Conservation (phyloP, 495 filamentous ascomycete species). For the Xanthoparmelia taractica region DNA sequence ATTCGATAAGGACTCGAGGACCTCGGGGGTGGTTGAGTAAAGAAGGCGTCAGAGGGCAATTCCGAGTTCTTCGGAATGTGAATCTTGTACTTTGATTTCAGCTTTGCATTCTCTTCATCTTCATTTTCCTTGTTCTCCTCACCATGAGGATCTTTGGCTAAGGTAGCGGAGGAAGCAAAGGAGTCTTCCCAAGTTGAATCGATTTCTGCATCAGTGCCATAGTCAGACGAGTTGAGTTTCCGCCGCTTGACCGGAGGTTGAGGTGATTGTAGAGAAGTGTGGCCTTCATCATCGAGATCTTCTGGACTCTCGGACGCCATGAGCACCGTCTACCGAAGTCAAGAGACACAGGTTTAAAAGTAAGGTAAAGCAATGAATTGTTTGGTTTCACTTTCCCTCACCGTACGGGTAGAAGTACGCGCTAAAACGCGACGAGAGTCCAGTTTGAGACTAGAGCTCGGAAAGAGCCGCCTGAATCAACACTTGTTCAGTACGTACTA, state of each 20-base stretch:
- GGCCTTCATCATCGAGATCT: not conserved
- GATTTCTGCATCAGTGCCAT: constrained; percentile 1
- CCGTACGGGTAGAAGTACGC: not conserved
- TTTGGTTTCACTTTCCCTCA: no score
- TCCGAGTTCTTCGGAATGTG: constrained; percentile 40
- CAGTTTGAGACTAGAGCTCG: not conserved
- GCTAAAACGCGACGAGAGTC: not conserved
- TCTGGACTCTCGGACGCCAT: not conserved
- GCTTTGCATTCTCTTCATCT: constrained; percentile 27
- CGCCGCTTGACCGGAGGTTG: constrained; percentile 7
- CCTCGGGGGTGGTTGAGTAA: constrained; percentile 46
- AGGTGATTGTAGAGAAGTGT: no score
- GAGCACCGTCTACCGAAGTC: not conserved
- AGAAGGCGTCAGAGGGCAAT: constrained; percentile 44
- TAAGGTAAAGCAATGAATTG: not conserved
- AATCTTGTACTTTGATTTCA: constrained; percentile 36
- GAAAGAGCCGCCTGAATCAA: not conserved
- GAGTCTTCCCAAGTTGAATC: not conserved
- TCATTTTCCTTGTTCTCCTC: not conserved
- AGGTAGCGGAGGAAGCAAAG: constrained; percentile 7
- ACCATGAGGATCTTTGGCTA: not conserved
- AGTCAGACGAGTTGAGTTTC: not conserved
- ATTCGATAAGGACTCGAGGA: constrained; percentile 46
- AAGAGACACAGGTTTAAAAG: not conserved
- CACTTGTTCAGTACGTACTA: no score